phyloP scores from a whole-genome alignment of 2,329 filamentous ascomycete genomes.

The Ceratocystis cacaofunesta region DNA sequence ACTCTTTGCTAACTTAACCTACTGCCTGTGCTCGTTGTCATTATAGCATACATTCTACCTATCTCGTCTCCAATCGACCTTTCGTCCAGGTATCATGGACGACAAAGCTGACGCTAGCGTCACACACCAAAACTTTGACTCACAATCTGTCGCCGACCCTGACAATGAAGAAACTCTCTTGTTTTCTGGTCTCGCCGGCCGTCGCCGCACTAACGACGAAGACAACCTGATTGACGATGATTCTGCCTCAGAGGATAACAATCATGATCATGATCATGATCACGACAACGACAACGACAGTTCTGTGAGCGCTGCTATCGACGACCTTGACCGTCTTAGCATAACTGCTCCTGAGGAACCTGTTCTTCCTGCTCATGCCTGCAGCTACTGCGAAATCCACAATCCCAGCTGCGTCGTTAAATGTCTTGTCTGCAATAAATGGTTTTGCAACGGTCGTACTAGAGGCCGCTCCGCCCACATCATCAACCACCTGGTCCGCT shows the following conservation, averaged over 20 bases:
- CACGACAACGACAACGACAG: conserved; percentile 69
- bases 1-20: neutral
- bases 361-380: conserved; percentile 84
- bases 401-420: conserved; percentile 91
- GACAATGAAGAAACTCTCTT: conserved; percentile 71
- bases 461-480: conserved; percentile 97
- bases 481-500: conserved; percentile 92
- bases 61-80: neutral
- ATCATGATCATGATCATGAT: conserved; percentile 41
- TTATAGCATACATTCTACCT: neutral
- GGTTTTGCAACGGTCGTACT: conserved; percentile 96
- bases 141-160: conserved; percentile 14
- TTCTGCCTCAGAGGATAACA: conserved; percentile 76
- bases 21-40: neutral
- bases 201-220: conserved; percentile 69
- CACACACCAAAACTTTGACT: conserved; percentile 9
- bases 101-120: conserved; percentile 13
- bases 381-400: conserved; percentile 96
- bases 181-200: conserved; percentile 38
- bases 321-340: conserved; percentile 53
- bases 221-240: conserved; percentile 76
- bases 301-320: conserved; percentile 65
- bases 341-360: conserved; percentile 54
- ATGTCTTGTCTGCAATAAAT: conserved; percentile 88
- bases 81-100: conserved; percentile 13